Evolutionary conservation across 1,139 yeast species (phyloP), one percentile per base, ranked within the genome.

Genomic region (Protomyces gravidus): DNA sequence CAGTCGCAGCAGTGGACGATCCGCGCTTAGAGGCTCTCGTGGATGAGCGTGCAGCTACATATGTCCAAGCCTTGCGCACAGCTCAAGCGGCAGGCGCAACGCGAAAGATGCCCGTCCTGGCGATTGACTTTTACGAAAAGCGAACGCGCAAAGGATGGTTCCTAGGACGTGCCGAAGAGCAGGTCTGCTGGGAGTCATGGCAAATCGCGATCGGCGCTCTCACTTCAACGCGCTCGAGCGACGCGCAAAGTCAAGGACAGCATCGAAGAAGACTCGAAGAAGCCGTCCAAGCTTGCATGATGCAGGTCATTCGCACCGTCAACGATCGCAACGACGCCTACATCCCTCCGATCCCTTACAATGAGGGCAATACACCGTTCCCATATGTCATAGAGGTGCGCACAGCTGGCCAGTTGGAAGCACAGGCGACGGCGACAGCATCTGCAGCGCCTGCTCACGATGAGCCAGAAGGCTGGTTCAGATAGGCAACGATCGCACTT

Each of bases 301-400:
- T 36, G 42, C 42, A 36, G 21, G 25, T 36, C 21, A 79, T 86
- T 17, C 73, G 82, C 47, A 78, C 77, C 25, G 81, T 77, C 15
- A 86, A 85, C 66, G 67, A 70, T 19, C 21, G 58, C 3, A 77
- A 83, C 66, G 84, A 81, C 66, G 80, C 76, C 56, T 89, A 85
- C 65, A 82, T 86, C 2, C 95, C 95, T 1, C 86, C 88, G 0
- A 84, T 86, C 21, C 81, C 86, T 4, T 79, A 86, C 1, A 74
- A 84, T 13, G 89, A 84, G 11, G 74, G 80, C 32, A 17, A 17
- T 3, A 36, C 11, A 11, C 90, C 92, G 2, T 86, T 86, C 66
- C 88, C 88, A 0, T 86, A 82, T 68, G 70, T 72, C 55, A 72
- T 79, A 9, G 67, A 70, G 11, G 68, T 75, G 0, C 68, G 71